A percentile compares a stretch with the other conserved stretches of the same genome.
Conservation (phyloP, 116 monocot species). For the Iris pallida region DNA sequence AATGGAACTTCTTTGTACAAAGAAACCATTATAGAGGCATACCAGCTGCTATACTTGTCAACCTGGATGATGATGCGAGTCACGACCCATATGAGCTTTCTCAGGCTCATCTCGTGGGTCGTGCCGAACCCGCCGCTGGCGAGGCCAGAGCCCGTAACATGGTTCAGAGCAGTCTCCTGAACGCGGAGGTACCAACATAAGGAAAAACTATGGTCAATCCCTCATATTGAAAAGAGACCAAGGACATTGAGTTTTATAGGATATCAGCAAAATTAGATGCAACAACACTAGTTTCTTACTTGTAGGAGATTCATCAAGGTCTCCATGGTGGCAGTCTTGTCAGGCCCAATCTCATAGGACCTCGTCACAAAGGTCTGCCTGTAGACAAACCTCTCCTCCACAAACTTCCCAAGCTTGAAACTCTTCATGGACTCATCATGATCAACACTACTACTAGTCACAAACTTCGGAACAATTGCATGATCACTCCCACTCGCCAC, state of each 20-base stretch:
- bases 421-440: constrained; percentile 11
- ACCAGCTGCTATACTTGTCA: constrained; percentile 56
- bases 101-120: constrained; percentile 46
- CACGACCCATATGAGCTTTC: constrained; percentile 62
- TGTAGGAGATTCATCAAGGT: too few species aligned
- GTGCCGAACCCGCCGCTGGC: constrained; percentile 60
- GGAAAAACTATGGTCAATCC: too few species aligned
- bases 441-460: background rate
- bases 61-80: constrained; percentile 55
- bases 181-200: too few species aligned
- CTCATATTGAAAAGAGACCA: too few species aligned
- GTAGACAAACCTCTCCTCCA: constrained; percentile 30
- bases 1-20: background rate
- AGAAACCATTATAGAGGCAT: background rate
- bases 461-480: background rate
- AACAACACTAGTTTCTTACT: too few species aligned
- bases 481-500: background rate
- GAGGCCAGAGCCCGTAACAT: constrained; percentile 49
- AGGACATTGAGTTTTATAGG: too few species aligned
- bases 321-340: background rate
- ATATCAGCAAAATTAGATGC: too few species aligned
- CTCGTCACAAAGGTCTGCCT: background rate
- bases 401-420: constrained; percentile 46
- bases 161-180: constrained; percentile 70
- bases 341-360: background rate